phyloP scores from a whole-genome alignment of 2,329 filamentous ascomycete species.

The Aspergillus costaricaensis region DNA sequence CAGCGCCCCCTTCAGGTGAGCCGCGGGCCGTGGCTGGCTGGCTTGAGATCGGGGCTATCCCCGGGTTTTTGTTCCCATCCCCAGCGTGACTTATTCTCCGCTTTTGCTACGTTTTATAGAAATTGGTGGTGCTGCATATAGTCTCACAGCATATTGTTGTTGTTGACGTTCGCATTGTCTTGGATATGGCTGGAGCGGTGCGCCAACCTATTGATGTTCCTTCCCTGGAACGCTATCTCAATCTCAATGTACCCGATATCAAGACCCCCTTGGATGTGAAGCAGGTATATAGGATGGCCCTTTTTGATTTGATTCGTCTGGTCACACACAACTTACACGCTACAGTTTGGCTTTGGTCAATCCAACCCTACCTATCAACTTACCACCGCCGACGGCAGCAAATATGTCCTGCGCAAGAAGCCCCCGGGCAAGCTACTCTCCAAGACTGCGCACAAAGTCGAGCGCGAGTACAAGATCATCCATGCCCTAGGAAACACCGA shows the following conservation, averaged over 20 bases:
- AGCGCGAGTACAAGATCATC: conserved; percentile 91
- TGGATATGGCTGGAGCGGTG: conserved; percentile 76
- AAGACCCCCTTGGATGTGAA: conserved; percentile 81
- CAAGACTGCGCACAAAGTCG: conserved; percentile 92
- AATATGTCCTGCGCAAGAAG: conserved; percentile 95
- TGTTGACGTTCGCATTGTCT: neutral
- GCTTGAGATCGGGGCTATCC: neutral
- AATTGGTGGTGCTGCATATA: neutral
- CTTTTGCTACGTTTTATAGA: neutral
- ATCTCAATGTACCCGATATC: conserved; percentile 77
- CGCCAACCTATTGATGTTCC: conserved; percentile 86
- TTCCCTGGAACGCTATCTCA: conserved; percentile 77
- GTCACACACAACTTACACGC: neutral
- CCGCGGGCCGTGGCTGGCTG: neutral
- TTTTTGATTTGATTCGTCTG: neutral
- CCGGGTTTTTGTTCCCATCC: neutral
- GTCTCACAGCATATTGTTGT: neutral
- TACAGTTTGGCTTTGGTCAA: conserved; percentile 92
- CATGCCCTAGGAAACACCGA: conserved; percentile 76
- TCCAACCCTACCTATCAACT: conserved; percentile 97
- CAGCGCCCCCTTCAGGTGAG: neutral
- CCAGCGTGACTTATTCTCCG: neutral
- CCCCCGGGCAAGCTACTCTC: conserved; percentile 92
- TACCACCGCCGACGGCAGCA: conserved; percentile 67
- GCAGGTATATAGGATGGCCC: conserved; percentile 65